These are phyloP conservation scores for Pochonia chlamydosporia DNA, from an alignment of 2,329 filamentous ascomycete species.

Conservation along the genomic window DNA sequence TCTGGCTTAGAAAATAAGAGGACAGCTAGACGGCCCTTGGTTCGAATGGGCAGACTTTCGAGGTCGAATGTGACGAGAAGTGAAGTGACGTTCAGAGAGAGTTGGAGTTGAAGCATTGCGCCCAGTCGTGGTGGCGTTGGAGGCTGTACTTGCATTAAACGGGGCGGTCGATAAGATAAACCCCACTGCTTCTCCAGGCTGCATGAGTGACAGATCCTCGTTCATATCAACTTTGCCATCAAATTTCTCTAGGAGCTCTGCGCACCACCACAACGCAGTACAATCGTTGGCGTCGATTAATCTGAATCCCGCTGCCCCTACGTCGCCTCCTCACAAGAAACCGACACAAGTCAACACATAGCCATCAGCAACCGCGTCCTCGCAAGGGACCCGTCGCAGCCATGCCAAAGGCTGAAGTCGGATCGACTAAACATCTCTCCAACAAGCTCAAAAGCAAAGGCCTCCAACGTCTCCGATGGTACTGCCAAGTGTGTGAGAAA, in stretches of 20 bases:
- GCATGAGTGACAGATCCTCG: background rate
- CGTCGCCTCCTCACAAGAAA: background rate
- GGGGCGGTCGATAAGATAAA: slow-evolving; percentile 4
- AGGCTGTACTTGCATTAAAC: background rate
- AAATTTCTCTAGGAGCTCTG: no score
- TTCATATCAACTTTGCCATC: background rate
- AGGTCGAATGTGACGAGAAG: no score
- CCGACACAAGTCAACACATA: background rate
- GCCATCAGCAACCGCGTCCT: background rate
- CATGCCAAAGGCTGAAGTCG: slow-evolving; percentile 91
- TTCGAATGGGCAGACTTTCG: no score
- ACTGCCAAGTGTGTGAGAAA: slow-evolving; percentile 73
- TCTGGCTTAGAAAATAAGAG: no score
- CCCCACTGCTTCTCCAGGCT: background rate
- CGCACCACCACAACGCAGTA: background rate
- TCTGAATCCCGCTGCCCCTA: background rate
- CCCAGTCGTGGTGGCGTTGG: background rate
- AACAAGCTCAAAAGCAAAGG: slow-evolving; percentile 87
- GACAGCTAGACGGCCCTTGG: no score
- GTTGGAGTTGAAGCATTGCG: background rate
- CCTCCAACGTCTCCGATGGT: slow-evolving; percentile 80
- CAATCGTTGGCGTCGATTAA: background rate
- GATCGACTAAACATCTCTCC: slow-evolving; percentile 81
- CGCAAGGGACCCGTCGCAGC: slow-evolving; percentile 20
- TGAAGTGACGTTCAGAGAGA: no score